These are phyloP conservation scores for Eucalyptus tenuipes DNA, from an alignment of 345 rosid species.

Conservation along the genomic window DNA sequence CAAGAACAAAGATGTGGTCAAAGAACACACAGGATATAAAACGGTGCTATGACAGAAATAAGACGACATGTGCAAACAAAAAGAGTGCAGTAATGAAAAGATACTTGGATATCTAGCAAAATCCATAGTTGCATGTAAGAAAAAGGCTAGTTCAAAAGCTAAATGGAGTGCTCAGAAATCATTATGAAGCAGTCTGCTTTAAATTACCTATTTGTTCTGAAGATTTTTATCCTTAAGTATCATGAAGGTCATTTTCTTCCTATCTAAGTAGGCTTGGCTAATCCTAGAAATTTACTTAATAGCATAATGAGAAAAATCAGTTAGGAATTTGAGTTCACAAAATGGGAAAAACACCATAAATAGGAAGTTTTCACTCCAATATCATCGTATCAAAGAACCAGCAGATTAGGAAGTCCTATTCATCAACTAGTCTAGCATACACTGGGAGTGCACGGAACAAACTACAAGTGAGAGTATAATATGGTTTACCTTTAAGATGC, in stretches of 20 bases:
- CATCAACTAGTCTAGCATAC: background rate
- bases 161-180: background rate
- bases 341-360: background rate
- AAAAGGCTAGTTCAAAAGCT: background rate
- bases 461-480: background rate
- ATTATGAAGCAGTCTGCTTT: background rate
- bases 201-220: background rate
- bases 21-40: background rate
- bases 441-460: background rate
- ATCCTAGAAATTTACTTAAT: background rate
- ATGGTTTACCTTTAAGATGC: background rate
- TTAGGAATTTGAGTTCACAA: background rate
- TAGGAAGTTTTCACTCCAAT: background rate
- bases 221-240: no score
- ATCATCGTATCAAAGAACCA: background rate
- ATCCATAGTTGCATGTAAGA: background rate
- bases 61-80: background rate
- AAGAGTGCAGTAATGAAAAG: background rate
- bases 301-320: background rate
- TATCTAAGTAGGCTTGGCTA: background rate
- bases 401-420: background rate
- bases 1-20: background rate
- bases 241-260: background rate
- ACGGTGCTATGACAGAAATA: background rate
- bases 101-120: background rate